These are phyloP conservation scores for Metschnikowia bowlesiae DNA, from an alignment of 805 yeast species.

Conservation along the genomic window DNA sequence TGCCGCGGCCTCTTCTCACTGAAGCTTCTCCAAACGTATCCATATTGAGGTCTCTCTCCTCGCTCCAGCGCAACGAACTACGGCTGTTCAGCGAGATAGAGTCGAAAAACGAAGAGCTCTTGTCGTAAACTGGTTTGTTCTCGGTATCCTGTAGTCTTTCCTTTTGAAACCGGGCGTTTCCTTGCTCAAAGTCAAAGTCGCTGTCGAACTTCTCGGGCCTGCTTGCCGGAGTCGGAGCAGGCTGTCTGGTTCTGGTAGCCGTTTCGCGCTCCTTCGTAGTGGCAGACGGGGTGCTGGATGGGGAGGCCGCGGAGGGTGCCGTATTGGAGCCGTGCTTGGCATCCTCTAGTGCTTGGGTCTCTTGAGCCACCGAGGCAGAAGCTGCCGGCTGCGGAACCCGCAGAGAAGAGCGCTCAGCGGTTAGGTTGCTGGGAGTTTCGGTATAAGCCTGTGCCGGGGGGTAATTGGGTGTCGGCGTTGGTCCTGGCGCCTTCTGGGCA, in stretches of 20 bases:
- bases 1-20: constrained; percentile 27
- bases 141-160: constrained; percentile 20
- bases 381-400: not conserved
- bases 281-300: not conserved
- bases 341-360: not conserved
- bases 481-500: constrained; percentile 24
- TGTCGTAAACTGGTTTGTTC: constrained; percentile 52
- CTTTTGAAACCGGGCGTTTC: constrained; percentile 62
- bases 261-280: not conserved
- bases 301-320: constrained; percentile 6
- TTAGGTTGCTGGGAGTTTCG: not conserved
- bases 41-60: constrained; percentile 66
- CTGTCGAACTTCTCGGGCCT: constrained; percentile 27
- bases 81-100: constrained; percentile 58
- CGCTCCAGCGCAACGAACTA: constrained; percentile 56
- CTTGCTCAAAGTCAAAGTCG: constrained; percentile 72
- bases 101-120: constrained; percentile 84
- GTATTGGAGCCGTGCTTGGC: not conserved
- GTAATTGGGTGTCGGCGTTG: constrained; percentile 8
- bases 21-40: constrained; percentile 82
- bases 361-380: not conserved
- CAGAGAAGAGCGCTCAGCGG: not conserved
- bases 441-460: not conserved
- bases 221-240: constrained; percentile 12
- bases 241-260: constrained; percentile 6